Evolutionary conservation across 495 filamentous ascomycete species (phyloP).

Genomic region (Aspergillus asperescens): DNA sequence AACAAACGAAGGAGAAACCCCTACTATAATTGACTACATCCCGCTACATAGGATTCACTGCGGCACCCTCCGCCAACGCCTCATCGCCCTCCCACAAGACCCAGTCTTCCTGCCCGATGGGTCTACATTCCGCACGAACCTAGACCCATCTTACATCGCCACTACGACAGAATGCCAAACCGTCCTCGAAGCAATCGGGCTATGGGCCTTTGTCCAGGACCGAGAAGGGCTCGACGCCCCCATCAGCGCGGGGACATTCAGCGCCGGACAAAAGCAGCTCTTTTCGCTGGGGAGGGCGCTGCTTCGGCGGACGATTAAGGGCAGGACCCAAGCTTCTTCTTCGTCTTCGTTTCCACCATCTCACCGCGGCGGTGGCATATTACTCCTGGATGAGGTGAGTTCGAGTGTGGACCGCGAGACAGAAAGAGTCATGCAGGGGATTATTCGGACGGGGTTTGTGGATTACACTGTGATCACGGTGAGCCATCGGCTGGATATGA

Average conservation of each 20-base stretch:
- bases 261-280: constrained; percentile 52
- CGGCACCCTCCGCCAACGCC: constrained; percentile 21
- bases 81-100: constrained; percentile 44
- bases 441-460: no score
- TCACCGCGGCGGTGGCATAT: no score
- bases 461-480: no score
- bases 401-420: no score
- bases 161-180: constrained; percentile 55
- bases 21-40: constrained; percentile 19
- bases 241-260: constrained; percentile 33
- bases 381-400: no score
- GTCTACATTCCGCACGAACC: constrained; percentile 52
- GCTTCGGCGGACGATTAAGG: constrained; percentile 32
- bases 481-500: no score
- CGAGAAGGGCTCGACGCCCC: neutral
- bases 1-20: neutral
- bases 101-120: constrained; percentile 30
- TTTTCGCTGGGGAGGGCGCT: constrained; percentile 50
- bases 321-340: no score
- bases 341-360: no score
- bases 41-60: constrained; percentile 35
- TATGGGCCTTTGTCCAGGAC: no score
- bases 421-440: no score
- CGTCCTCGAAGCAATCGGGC: constrained; percentile 8
- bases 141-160: constrained; percentile 71